Evolutionary conservation across 768 basidiomycete species (phyloP), one percentile per base, ranked within the genome.

Genomic region (Tubosaeta sp.): DNA sequence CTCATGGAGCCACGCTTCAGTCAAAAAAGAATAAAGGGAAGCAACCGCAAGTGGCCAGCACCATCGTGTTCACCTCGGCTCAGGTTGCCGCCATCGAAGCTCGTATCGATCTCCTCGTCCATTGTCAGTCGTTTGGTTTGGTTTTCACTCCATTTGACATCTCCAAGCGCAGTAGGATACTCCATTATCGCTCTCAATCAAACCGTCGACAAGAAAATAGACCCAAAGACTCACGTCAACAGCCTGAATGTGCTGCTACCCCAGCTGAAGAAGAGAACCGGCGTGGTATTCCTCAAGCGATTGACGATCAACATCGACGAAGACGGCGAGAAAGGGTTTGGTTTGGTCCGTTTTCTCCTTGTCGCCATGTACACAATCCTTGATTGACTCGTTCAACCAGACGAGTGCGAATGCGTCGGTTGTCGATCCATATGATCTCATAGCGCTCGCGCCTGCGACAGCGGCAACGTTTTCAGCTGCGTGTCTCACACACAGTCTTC

Each of bases 301-400:
- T 65, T 95, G 50, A 91, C 84, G n/a, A 84, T 94, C 46, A 73
- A 88, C 11, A 75, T 92, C 9, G 86, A 91, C 55, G 83, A 90
- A 60, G 87, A 85, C 38, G 91, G 91, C 61, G 88, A 92, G 65
- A 91, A 90, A 65, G 88, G 91, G 1, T 87, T 88, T 60, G 88
- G 90, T 29, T 65, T 92, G 65, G 89, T 92, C 51, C 57, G 76
- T 70, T 29, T 44, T 41, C 70, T 31, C 41, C 41, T 37, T 31
- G 10, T 11, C 14, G 33, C 37, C 16, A 44, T 43, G 27, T 38
- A 38, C 32, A 35, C 32, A 37, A 33, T n/a, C 5, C 29, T 50
- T 47, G 48, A 46, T 29, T 11, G 17, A 17, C 9, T 33, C 16
- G 17, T 43, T 43, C n/a, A 10, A 13, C 3, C 62, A 93, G 91